Percentiles rank a stretch among this genome's conserved stretches.
Evolutionary conservation across 2,329 filamentous ascomycete species (phyloP).

Genomic region (Acarospora socialis): DNA sequence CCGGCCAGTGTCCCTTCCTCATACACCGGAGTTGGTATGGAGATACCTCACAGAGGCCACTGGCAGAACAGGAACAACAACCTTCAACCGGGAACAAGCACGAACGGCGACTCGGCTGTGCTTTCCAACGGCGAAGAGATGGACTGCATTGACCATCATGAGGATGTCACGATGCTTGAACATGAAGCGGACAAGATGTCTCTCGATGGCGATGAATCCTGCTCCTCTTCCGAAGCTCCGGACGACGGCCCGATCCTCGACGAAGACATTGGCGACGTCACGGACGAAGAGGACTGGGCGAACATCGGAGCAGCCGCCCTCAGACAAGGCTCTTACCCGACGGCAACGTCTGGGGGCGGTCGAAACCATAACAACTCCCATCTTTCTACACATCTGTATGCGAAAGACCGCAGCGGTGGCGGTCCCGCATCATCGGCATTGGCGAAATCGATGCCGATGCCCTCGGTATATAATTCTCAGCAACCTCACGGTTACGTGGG

Average conservation of each 20-base stretch:
- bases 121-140: constrained; percentile 52
- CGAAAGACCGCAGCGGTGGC: constrained; percentile 12
- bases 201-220: constrained; percentile 56
- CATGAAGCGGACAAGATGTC: constrained; percentile 95
- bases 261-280: constrained; percentile 70
- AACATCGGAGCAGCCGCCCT: constrained; percentile 75
- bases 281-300: constrained; percentile 94
- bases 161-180: constrained; percentile 55
- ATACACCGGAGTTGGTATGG: constrained; percentile 31
- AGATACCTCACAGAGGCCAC: constrained; percentile 29
- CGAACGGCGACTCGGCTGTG: constrained; percentile 55
- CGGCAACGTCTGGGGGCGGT: constrained; percentile 30
- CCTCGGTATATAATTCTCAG: too few relatives aligned
- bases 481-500: too few relatives aligned
- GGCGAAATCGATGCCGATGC: constrained; percentile 27
- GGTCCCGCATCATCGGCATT: constrained; percentile 22
- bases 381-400: constrained; percentile 21
- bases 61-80: constrained; percentile 11
- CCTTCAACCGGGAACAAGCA: constrained; percentile 44
- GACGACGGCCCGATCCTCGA: constrained; percentile 49
- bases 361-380: constrained; percentile 24
- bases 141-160: constrained; percentile 43
- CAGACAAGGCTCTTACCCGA: constrained; percentile 48
- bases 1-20: constrained; percentile 36
- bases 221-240: constrained; percentile 59